Evolutionary conservation across 2,329 filamentous ascomycete genomes (phyloP).

Genomic region (Fusarium tupiense): DNA sequence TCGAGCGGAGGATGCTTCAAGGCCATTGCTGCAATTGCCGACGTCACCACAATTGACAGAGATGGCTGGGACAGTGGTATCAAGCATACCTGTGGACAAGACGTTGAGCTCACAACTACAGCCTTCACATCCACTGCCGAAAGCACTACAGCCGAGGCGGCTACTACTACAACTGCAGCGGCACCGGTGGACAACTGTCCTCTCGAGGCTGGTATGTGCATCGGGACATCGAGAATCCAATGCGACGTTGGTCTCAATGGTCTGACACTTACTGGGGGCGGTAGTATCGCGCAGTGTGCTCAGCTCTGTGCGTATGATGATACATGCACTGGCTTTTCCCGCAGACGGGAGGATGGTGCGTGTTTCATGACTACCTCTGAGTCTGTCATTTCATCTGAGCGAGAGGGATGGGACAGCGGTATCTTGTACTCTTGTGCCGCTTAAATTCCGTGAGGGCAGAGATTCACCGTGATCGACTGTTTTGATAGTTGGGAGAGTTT

Average conservation of each 20-base stretch:
- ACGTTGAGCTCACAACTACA: accelerated
- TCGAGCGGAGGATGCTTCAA: not conserved
- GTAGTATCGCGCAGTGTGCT: not conserved
- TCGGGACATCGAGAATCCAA: not conserved
- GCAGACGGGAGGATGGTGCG: not conserved
- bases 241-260: not conserved
- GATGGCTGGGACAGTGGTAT: not conserved
- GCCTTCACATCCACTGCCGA: not conserved
- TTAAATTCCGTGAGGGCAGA: not conserved
- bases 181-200: not conserved
- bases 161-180: not conserved
- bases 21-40: not conserved
- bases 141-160: not conserved
- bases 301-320: accelerated
- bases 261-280: not conserved
- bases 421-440: not conserved
- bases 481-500: not conserved
- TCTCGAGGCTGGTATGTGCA: not conserved
- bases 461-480: not conserved
- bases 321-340: not conserved
- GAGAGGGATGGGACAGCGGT: not conserved
- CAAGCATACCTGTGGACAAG: not conserved
- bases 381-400: not conserved
- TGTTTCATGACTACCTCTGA: not conserved
- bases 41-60: not conserved